Evolutionary conservation across 257 asterid genomes (phyloP).

Genomic region (Fraxinus anomala): DNA sequence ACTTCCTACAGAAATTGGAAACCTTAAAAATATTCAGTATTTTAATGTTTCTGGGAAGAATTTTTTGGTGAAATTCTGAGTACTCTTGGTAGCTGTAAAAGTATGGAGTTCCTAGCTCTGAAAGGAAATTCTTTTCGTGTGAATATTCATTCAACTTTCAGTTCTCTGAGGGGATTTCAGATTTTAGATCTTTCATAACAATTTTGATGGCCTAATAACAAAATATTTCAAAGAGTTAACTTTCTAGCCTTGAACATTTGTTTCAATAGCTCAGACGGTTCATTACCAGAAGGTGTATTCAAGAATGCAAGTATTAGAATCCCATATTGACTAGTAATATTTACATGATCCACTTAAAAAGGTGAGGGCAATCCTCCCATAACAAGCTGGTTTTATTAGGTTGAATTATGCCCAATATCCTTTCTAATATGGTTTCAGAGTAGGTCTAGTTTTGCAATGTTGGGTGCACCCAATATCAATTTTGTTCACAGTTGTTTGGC

Average conservation of each 20-base stretch:
- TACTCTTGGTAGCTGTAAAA: constrained; percentile 28
- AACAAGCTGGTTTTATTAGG: too few relatives aligned
- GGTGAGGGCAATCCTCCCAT: too few relatives aligned
- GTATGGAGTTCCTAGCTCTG: constrained; percentile 25
- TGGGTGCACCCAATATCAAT: too few relatives aligned
- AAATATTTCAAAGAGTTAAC: constrained; percentile 20
- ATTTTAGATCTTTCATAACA: constrained; percentile 32
- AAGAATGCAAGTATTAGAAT: too few relatives aligned
- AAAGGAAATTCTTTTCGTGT: constrained; percentile 26
- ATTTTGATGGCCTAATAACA: constrained; percentile 31
- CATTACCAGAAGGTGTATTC: constrained; percentile 27
- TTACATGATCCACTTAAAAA: too few relatives aligned
- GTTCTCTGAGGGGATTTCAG: constrained; percentile 29
- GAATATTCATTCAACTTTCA: constrained; percentile 25
- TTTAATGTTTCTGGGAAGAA: constrained; percentile 25
- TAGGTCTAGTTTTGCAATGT: too few relatives aligned
- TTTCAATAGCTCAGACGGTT: constrained; percentile 32
- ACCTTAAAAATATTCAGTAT: constrained; percentile 19
- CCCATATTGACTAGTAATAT: too few relatives aligned
- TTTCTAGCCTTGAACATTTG: constrained; percentile 25
- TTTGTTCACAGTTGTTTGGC: too few relatives aligned
- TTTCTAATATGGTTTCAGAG: too few relatives aligned
- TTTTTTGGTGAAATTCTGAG: constrained; percentile 25
- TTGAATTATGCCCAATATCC: too few relatives aligned
- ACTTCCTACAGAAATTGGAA: constrained; percentile 31